Percentiles rank a stretch among this genome's conserved stretches.
These are phyloP conservation scores for Alternaria sp. DNA, from an alignment of 2,329 filamentous ascomycete species.

Conservation along the genomic window DNA sequence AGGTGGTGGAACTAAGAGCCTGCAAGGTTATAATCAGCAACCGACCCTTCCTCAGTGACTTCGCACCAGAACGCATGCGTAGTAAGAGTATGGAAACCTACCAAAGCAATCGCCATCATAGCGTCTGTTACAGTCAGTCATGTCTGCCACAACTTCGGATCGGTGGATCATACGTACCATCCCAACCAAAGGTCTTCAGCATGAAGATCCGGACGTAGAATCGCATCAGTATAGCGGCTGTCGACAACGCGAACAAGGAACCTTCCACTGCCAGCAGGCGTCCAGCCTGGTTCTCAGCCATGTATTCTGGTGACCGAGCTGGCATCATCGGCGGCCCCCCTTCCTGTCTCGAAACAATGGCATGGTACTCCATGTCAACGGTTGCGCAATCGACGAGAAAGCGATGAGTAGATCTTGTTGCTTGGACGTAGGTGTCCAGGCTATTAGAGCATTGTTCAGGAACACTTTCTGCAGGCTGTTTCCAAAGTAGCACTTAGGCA, in stretches of 20 bases:
- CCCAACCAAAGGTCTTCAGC: slow-evolving; percentile 34
- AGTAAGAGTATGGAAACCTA: slow-evolving; percentile 11
- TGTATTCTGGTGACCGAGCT: slow-evolving; percentile 38
- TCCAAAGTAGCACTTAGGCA: slow-evolving; percentile 8
- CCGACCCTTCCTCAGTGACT: not conserved
- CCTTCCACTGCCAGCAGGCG: slow-evolving; percentile 53
- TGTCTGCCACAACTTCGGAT: not conserved
- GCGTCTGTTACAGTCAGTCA: slow-evolving; percentile 39
- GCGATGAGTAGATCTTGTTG: not conserved
- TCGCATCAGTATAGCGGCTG: slow-evolving; percentile 23
- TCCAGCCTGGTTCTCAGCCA: slow-evolving; percentile 48
- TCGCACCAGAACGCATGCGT: not conserved
- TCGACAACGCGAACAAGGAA: slow-evolving; percentile 49
- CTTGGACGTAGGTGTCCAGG: slow-evolving; percentile 2
- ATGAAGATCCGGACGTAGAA: slow-evolving; percentile 33
- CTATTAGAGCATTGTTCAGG: slow-evolving; percentile 7
- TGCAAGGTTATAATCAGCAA: slow-evolving; percentile 1
- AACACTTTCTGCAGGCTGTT: not conserved
- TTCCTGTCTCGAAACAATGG: slow-evolving; percentile 18
- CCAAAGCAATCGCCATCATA: slow-evolving; percentile 47
- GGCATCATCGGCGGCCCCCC: slow-evolving; percentile 16
- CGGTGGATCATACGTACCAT: slow-evolving; percentile 21
- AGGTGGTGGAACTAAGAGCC: slow-evolving; percentile 25
- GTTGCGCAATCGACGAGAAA: not conserved
- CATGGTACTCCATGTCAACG: slow-evolving; percentile 14